Percentiles rank a stretch among this genome's conserved stretches.
Conservation (phyloP, 805 yeast species). For the Kluyveromyces wickerhamii region DNA sequence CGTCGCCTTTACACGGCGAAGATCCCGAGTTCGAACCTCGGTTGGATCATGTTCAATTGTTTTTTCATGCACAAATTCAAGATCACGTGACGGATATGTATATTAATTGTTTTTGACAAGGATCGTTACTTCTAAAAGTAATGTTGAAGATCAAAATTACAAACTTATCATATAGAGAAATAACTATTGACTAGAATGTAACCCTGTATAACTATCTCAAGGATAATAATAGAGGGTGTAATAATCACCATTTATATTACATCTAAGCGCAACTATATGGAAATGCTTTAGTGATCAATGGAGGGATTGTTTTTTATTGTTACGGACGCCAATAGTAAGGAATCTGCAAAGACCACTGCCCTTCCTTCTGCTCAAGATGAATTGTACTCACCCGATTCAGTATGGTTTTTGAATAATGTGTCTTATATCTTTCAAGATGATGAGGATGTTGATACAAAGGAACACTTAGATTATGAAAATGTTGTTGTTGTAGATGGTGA, state of each 20-base stretch:
- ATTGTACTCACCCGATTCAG: conserved; percentile 6
- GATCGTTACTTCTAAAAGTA: too few relatives aligned
- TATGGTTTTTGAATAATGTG: conserved; percentile 25
- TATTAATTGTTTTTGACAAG: too few relatives aligned
- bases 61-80: too few relatives aligned
- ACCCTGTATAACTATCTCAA: too few relatives aligned
- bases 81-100: too few relatives aligned
- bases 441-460: conserved; percentile 10
- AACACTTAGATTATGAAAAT: conserved; percentile 17
- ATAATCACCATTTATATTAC: too few relatives aligned
- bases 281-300: too few relatives aligned
- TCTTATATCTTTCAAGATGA: conserved; percentile 28
- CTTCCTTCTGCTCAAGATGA: background rate
- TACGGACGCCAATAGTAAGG: background rate
- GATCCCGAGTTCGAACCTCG: conserved; percentile 36
- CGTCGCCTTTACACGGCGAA: conserved; percentile 37
- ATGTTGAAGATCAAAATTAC: too few relatives aligned
- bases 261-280: too few relatives aligned
- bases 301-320: background rate
- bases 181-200: too few relatives aligned
- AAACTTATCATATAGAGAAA: too few relatives aligned
- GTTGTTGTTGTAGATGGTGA: conserved; percentile 21
- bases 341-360: background rate
- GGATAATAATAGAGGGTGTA: too few relatives aligned
- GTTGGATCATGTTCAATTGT: conserved; percentile 25